Evolutionary conservation across 176 grass and related monocot species (phyloP), one percentile per base, ranked within the genome.

Genomic region (Areca catechu): DNA sequence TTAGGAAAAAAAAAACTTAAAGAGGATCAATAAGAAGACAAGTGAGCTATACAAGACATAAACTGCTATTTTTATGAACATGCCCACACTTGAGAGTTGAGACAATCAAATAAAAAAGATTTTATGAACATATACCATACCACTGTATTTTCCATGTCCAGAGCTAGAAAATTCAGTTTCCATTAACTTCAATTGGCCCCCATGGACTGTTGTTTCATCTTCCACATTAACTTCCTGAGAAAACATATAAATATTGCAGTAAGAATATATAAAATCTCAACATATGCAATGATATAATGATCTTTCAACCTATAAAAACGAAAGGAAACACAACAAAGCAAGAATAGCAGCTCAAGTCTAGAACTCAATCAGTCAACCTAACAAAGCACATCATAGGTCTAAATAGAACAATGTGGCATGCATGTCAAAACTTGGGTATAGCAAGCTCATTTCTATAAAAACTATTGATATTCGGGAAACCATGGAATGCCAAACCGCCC

Each of bases 151-250:
- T 60, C 79, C 83, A 80, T 87, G 82, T 16, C 65, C 76, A 56
- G 79, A 86, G 68, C 80, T 80, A 71, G 88, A 75, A 68, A 80
- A 86, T 48, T 74, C 83, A 71, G 79, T 77, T 74, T 76, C 77
- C 75, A 81, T 71, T 65, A 86, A 67, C 22, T 71, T 55, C 22
- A 59, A 58, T 28, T 47, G 54, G 1, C 5, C 57, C 53, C 62
- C 77, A 49, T 76, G 73, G 77, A 68, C 60, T 77, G 85, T 72
- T 50, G 57, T 77, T 80, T 62, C 83, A 74, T 86, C 76, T 80
- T 71, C 56, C 18, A 56, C 57, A 56, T 71, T 87, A 59, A 74
- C 68, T 79, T 92, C 88, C 88, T 92, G 88, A 83, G 34, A 14
- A 43, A 43, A 83, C 60, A 83, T 72, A 77, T 77, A 76, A 53